Conservation (phyloP, 345 rosid species). For the Trapa bicornis region DNA sequence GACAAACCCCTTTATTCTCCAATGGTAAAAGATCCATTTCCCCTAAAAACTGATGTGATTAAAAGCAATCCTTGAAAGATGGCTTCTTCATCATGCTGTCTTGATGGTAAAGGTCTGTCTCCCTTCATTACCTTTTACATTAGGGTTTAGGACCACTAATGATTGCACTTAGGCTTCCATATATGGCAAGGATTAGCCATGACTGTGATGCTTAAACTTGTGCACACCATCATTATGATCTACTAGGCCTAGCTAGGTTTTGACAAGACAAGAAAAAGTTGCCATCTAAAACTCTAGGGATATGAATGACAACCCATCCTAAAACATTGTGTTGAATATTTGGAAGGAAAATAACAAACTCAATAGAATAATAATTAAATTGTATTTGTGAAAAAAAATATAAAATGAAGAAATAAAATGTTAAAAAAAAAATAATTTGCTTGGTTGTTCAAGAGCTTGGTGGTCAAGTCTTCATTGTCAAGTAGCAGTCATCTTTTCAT, state of each 20-base stretch:
- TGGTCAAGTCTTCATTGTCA: background rate
- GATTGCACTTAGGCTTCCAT: slow-evolving; percentile 26
- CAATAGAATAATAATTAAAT: no score
- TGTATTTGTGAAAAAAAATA: no score
- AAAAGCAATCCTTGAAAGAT: slow-evolving; percentile 10
- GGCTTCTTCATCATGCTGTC: slow-evolving; percentile 6
- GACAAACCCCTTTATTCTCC: no score
- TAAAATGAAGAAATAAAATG: no score
- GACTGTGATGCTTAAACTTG: slow-evolving; percentile 9
- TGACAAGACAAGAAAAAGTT: slow-evolving; percentile 19
- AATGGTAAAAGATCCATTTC: no score
- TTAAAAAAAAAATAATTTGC: no score
- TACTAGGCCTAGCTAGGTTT: slow-evolving; percentile 6
- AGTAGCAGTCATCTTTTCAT: background rate
- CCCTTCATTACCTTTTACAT: background rate
- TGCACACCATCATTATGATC: slow-evolving; percentile 11
- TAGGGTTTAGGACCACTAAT: slow-evolving; percentile 5
- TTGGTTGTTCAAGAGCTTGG: no score
- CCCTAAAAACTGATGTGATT: slow-evolving; percentile 13
- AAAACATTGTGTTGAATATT: no score
- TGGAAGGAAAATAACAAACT: no score
- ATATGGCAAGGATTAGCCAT: slow-evolving; percentile 14
- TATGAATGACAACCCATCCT: no score
- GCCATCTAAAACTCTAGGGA: no score
- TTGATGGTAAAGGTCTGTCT: slow-evolving; percentile 11